Conservation (phyloP, 495 filamentous ascomycete genomes). For the Cercophora newfieldiana region DNA sequence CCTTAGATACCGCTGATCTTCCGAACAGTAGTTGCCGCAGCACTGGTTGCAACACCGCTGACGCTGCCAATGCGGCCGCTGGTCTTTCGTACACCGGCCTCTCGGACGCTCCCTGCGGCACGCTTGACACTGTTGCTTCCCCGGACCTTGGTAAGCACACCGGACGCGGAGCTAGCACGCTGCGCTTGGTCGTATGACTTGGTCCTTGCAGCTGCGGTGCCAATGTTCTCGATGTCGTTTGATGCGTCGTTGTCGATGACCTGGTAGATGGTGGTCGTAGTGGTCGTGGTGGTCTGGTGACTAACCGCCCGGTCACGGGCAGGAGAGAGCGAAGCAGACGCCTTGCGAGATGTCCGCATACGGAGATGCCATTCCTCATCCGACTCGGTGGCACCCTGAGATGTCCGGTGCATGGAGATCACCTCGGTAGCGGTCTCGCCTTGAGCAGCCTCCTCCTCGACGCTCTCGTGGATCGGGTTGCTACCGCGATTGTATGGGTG, state of each 20-base stretch:
- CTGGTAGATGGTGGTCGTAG: slow-evolving; percentile 60
- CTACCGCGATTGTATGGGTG: slow-evolving; percentile 52
- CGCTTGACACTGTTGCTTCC: slow-evolving; percentile 60
- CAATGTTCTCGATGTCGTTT: slow-evolving; percentile 55
- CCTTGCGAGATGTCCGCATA: slow-evolving; percentile 63
- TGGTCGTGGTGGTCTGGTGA: slow-evolving; percentile 62
- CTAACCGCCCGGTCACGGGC: slow-evolving; percentile 46
- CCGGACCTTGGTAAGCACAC: slow-evolving; percentile 73
- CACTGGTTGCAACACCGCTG: slow-evolving; percentile 40
- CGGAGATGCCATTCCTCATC: slow-evolving; percentile 77
- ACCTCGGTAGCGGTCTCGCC: slow-evolving; percentile 39
- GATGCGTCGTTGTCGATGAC: slow-evolving; percentile 57
- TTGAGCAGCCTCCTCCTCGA: slow-evolving; percentile 42
- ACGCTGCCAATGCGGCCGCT: slow-evolving; percentile 90
- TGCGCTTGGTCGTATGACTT: slow-evolving; percentile 67
- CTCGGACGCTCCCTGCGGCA: slow-evolving; percentile 49
- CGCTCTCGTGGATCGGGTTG: slow-evolving; percentile 36
- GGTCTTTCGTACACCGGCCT: slow-evolving; percentile 77
- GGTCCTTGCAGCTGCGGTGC: slow-evolving; percentile 44
- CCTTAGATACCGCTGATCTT: slow-evolving; percentile 44
- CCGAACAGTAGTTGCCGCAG: slow-evolving; percentile 33
- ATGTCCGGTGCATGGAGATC: slow-evolving; percentile 52
- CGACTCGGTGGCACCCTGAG: slow-evolving; percentile 60
- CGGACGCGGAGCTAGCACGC: slow-evolving; percentile 60
- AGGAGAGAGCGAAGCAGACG: slow-evolving; percentile 39